Conservation (phyloP, 2,329 filamentous ascomycete species). For the Epichloe scottii region DNA sequence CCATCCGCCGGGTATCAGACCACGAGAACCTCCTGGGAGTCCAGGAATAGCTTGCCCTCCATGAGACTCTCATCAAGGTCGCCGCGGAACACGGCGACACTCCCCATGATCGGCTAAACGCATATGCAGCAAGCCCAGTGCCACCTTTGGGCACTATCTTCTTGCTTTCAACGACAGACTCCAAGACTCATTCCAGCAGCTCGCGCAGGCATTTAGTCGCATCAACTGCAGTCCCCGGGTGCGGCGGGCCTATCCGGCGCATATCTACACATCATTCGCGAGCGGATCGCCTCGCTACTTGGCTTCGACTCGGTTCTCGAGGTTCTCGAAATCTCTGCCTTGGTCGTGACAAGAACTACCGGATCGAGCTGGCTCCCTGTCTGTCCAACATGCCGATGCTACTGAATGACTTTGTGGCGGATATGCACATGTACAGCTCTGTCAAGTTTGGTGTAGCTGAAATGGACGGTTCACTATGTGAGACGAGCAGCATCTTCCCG, state of each 20-base stretch:
- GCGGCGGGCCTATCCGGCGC: slow-evolving; percentile 4
- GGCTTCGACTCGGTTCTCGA: slow-evolving; percentile 3
- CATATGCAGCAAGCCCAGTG: not conserved
- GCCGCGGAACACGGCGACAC: too few species aligned
- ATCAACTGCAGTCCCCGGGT: slow-evolving; percentile 5
- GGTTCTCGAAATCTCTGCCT: slow-evolving; percentile 3
- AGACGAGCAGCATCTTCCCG: slow-evolving; percentile 7
- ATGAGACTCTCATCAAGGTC: too few species aligned
- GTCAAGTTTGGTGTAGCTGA: slow-evolving; percentile 5
- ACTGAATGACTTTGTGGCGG: slow-evolving; percentile 5
- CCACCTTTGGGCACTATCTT: not conserved
- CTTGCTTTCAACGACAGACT: slow-evolving; percentile 6
- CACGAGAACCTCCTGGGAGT: not conserved
- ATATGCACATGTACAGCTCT: slow-evolving; percentile 6
- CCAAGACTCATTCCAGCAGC: slow-evolving; percentile 5
- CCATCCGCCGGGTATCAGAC: not conserved
- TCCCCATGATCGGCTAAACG: too few species aligned
- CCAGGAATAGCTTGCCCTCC: not conserved
- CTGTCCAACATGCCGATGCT: not conserved
- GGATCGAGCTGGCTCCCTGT: slow-evolving; percentile 1
- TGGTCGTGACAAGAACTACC: slow-evolving; percentile 4
- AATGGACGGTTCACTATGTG: slow-evolving; percentile 5
- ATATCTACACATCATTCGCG: slow-evolving; percentile 3
- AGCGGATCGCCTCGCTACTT: slow-evolving; percentile 1
- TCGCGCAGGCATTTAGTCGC: slow-evolving; percentile 1